phyloP scores from a whole-genome alignment of 192 early-diverging fungal species.

The Pilaira anomala region DNA sequence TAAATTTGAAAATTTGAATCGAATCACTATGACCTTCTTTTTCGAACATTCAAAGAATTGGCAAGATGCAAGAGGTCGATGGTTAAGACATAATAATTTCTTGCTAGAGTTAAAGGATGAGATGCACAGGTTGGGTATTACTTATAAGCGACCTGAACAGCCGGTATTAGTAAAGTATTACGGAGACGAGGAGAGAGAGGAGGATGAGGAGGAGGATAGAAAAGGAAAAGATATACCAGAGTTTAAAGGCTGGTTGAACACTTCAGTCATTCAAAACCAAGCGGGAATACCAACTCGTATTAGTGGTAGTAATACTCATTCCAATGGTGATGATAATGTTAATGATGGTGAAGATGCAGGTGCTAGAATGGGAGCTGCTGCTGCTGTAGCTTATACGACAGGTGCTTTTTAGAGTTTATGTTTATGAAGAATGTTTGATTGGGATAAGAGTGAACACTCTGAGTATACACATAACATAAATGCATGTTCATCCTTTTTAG shows the following conservation, averaged over 20 bases:
- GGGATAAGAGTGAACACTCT: too few species aligned
- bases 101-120: conserved; percentile 60
- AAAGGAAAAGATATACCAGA: background rate
- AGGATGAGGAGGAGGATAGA: conserved; percentile 6
- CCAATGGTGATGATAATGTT: background rate
- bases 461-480: background rate
- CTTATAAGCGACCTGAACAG: conserved; percentile 42
- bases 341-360: background rate
- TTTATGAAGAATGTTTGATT: too few species aligned
- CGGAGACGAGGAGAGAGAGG: conserved; percentile 12
- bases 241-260: background rate
- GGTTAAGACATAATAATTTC: conserved; percentile 61
- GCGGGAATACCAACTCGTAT: background rate
- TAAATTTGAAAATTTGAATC: conserved; percentile 55
- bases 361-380: conserved; percentile 12
- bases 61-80: conserved; percentile 67
- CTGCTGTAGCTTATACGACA: background rate
- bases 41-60: conserved; percentile 79
- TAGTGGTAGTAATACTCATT: background rate
- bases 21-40: conserved; percentile 61
- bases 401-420: too few species aligned
- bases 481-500: background rate
- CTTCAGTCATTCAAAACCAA: background rate
- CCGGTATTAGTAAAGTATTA: conserved; percentile 5
- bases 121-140: conserved; percentile 56